Evolutionary conservation across 768 basidiomycete species (phyloP).

Genomic region (Kwoniella mangroviensis): DNA sequence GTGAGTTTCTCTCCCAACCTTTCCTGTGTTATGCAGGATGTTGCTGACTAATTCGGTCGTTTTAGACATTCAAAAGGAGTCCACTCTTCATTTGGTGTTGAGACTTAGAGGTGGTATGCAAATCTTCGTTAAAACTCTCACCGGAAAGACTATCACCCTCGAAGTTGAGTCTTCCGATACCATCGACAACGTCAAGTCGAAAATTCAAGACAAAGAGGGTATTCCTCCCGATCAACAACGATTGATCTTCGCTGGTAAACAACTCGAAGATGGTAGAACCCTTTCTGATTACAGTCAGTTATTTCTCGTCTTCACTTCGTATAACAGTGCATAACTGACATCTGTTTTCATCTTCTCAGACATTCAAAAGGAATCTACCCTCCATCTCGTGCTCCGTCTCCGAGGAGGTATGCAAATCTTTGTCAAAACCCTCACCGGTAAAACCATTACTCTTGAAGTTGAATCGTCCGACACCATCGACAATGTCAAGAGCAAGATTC

Average conservation of each 20-base stretch:
- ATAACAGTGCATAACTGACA: conserved; percentile 9
- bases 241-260: conserved; percentile 70
- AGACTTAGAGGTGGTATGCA: conserved; percentile 83
- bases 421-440: conserved; percentile 67
- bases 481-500: conserved; percentile 92
- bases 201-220: conserved; percentile 34
- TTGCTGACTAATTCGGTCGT: conserved; percentile 3
- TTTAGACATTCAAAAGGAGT: conserved; percentile 56
- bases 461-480: conserved; percentile 93
- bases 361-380: conserved; percentile 85
- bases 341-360: conserved; percentile 47
- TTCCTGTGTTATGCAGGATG: background rate
- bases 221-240: conserved; percentile 34
- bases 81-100: conserved; percentile 63
- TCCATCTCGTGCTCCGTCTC: conserved; percentile 64
- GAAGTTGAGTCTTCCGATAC: conserved; percentile 32
- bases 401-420: conserved; percentile 58
- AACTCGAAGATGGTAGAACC: conserved; percentile 88
- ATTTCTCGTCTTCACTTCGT: background rate
- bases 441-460: conserved; percentile 91
- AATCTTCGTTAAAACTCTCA: conserved; percentile 47
- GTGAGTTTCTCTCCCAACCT: conserved; percentile 18
- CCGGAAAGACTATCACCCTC: conserved; percentile 64
- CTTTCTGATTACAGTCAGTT: conserved; percentile 74
- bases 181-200: conserved; percentile 32